Conservation (phyloP, 768 basidiomycete genomes). For the Myochromella boudieri region DNA sequence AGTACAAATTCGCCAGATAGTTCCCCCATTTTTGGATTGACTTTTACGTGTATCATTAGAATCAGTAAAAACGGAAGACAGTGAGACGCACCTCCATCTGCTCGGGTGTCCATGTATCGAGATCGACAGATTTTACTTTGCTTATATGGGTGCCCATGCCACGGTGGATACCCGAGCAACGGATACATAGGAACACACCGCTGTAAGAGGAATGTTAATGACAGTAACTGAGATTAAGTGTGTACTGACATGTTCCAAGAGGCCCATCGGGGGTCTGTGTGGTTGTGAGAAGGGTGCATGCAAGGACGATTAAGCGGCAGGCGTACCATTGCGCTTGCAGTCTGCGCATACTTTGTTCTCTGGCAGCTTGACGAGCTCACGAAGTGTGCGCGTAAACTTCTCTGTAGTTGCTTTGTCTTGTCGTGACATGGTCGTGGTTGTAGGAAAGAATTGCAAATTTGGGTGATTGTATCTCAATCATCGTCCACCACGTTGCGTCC, state of each 20-base stretch:
- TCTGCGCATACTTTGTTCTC: constrained; percentile 96
- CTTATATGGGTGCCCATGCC: constrained; percentile 99
- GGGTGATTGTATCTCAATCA: background rate
- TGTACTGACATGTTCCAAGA: constrained; percentile 87
- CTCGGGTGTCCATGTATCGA: constrained; percentile 96
- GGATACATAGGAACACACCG: constrained; percentile 93
- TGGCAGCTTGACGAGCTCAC: constrained; percentile 84
- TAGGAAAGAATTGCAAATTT: constrained; percentile 3
- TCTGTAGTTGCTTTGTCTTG: constrained; percentile 90
- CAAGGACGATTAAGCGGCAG: constrained; percentile 4
- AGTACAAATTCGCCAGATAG: constrained; percentile 87
- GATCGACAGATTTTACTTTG: constrained; percentile 95
- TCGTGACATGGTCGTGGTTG: constrained; percentile 37
- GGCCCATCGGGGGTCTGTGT: constrained; percentile 92
- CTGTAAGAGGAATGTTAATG: constrained; percentile 34
- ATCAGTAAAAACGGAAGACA: background rate
- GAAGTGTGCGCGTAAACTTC: constrained; percentile 69
- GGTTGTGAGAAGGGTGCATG: constrained; percentile 6
- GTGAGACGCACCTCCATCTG: constrained; percentile 82
- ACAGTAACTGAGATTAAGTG: background rate
- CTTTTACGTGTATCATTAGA: constrained; percentile 30
- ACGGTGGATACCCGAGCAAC: constrained; percentile 96
- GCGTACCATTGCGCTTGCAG: constrained; percentile 92
- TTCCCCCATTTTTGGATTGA: constrained; percentile 96
- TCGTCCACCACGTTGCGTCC: constrained; percentile 1